Evolutionary conservation across 2,329 filamentous ascomycete genomes (phyloP).

Genomic region (Magnaporthales sp.): DNA sequence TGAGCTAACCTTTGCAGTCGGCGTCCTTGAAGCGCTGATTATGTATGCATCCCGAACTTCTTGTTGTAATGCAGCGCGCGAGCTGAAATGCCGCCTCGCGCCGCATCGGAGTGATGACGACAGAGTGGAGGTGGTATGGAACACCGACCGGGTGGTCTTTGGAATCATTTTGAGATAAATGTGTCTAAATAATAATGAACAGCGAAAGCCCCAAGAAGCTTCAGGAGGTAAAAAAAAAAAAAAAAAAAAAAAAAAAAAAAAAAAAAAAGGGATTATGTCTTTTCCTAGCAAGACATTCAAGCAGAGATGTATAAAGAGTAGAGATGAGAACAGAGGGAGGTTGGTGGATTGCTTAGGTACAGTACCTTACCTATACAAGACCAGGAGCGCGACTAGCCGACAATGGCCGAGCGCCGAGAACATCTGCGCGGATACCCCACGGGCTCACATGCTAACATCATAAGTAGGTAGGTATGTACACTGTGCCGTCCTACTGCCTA

Average conservation of each 20-base stretch:
- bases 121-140: constrained; percentile 6
- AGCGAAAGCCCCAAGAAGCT: no score
- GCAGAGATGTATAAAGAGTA: neutral
- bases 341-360: neutral
- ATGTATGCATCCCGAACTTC: constrained; percentile 92
- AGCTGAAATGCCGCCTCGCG: constrained; percentile 30
- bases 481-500: no score
- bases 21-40: constrained; percentile 79
- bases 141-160: constrained; percentile 2
- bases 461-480: no score
- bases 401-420: neutral
- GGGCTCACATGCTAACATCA: neutral
- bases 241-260: neutral
- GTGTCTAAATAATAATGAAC: no score
- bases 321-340: neutral
- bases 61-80: constrained; percentile 31
- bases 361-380: no score
- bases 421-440: neutral
- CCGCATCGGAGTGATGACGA: constrained; percentile 2
- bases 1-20: constrained; percentile 66
- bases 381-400: neutral
- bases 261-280: neutral
- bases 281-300: neutral
- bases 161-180: constrained; percentile 2
- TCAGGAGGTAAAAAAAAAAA: no score